Base-by-base conservation (phyloP, 108 stramenopile species). In the Pseudonitzschia delicatissima region DNA sequence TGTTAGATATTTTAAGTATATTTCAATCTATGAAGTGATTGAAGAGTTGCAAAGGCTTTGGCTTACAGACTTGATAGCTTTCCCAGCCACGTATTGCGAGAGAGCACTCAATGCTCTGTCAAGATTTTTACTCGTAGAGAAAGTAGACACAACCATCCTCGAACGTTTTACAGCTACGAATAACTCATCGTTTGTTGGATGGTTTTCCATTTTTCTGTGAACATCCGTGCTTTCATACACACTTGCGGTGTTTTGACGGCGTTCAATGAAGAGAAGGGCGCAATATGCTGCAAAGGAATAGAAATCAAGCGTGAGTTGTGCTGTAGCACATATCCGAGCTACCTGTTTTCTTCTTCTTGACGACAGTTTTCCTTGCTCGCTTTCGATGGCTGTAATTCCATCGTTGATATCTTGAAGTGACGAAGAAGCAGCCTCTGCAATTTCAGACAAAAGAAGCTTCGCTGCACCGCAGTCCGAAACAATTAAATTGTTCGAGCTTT, bases 141-240 rank as follows among this genome's bases (percentile, higher is more conserved):
- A 33, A 7, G 79, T 80, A 31, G 79, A 80, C 12, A 80, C 44
- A 4, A 69, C 68, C 73, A 74, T 80, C 31, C 79, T 53, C 28
- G 73, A 66, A 9, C 79, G 64, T 58, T 80, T 64, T 37, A 80
- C 66, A 40, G 73, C 79, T 58, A 17, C 52, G 9, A 42, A 27
- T 55, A 49, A 28, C 26, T 9, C 67, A 28, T 69, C 74, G 39
- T 65, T 55, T 32, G 52, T 62, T 6, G 25, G 5, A 28, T 55
- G 28, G 4, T 18, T 23, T 2, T 8, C 53, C 31, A 34, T 31
- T n/a, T 3, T n/a, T 33, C 8, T 9, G 5, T 28, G 23, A 18
- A 51, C 18, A 51, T 25, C 7, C 4, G 1, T 45, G 6, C 13
- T 50, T 12, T 21, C 4, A 66, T 47, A 17, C 7, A 0, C 44